phyloP scores from a whole-genome alignment of 2,329 filamentous ascomycete genomes.

The Xylariales sp. region DNA sequence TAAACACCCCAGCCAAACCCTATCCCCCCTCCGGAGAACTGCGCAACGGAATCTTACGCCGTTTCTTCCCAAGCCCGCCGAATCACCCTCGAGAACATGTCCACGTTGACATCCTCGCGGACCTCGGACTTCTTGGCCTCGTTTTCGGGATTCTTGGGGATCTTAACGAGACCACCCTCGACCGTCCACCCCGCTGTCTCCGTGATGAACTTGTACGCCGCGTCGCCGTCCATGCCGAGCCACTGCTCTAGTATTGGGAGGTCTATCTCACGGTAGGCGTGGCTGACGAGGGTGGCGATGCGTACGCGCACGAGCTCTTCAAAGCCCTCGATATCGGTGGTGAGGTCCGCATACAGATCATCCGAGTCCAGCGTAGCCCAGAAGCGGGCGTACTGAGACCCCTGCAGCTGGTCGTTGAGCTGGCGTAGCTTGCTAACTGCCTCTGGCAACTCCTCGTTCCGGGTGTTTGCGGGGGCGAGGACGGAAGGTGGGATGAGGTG shows the following conservation, averaged over 20 bases:
- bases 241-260: constrained; percentile 77
- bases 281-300: constrained; percentile 88
- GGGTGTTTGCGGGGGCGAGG: constrained; percentile 65
- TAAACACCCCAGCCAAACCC: constrained; percentile 7
- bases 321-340: constrained; percentile 93
- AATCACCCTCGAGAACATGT: constrained; percentile 84
- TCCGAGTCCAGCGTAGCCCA: constrained; percentile 94
- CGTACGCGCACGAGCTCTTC: constrained; percentile 92
- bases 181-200: constrained; percentile 91
- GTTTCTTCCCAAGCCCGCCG: constrained; percentile 88
- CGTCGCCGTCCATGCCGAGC: constrained; percentile 77
- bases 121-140: constrained; percentile 97
- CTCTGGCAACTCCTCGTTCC: constrained; percentile 80
- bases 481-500: constrained; percentile 91
- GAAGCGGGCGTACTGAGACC: constrained; percentile 90
- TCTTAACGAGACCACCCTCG: constrained; percentile 73
- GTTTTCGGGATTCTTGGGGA: constrained; percentile 95
- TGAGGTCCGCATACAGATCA: constrained; percentile 94
- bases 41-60: constrained; percentile 55
- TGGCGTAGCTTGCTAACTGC: constrained; percentile 87
- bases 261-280: constrained; percentile 80
- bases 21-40: background rate
- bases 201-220: constrained; percentile 80
- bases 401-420: constrained; percentile 88
- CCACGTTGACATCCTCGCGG: constrained; percentile 92